Conservation (phyloP, 345 rosid genomes). For the Excoecaria cochinchinensis region DNA sequence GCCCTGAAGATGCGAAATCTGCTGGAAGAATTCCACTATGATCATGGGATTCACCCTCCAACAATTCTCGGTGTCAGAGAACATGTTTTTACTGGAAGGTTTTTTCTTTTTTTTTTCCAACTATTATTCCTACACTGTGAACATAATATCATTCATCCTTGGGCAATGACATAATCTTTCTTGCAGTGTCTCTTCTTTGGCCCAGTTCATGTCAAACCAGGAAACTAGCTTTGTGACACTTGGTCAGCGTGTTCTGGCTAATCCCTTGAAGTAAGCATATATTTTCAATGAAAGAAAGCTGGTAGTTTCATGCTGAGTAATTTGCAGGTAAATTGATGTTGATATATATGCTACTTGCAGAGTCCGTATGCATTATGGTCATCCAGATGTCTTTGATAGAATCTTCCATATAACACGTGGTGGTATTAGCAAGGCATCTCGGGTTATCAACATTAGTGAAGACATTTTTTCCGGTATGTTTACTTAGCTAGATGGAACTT, state of each 20-base stretch:
- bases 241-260: slow-evolving; percentile 94
- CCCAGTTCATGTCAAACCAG: slow-evolving; percentile 94
- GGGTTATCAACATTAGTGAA: slow-evolving; percentile 96
- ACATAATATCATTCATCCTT: neutral
- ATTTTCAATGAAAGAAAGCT: slow-evolving; percentile 5
- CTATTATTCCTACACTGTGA: neutral
- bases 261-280: slow-evolving; percentile 81
- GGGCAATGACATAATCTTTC: slow-evolving; percentile 15
- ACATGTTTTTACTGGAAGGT: slow-evolving; percentile 98
- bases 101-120: neutral
- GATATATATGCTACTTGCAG: slow-evolving; percentile 34
- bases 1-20: slow-evolving; percentile 98
- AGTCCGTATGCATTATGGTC: slow-evolving; percentile 99
- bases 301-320: slow-evolving; percentile 9
- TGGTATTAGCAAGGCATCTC: slow-evolving; percentile 99
- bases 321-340: slow-evolving; percentile 13
- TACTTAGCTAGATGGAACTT: neutral
- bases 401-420: slow-evolving; percentile 97
- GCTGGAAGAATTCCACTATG: slow-evolving; percentile 76
- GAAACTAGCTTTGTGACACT: slow-evolving; percentile 92
- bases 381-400: slow-evolving; percentile 98
- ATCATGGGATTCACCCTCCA: slow-evolving; percentile 87
- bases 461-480: slow-evolving; percentile 81
- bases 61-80: slow-evolving; percentile 99
- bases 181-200: slow-evolving; percentile 97